Conservation (phyloP, 768 basidiomycete genomes). For the Podaxis sp. region DNA sequence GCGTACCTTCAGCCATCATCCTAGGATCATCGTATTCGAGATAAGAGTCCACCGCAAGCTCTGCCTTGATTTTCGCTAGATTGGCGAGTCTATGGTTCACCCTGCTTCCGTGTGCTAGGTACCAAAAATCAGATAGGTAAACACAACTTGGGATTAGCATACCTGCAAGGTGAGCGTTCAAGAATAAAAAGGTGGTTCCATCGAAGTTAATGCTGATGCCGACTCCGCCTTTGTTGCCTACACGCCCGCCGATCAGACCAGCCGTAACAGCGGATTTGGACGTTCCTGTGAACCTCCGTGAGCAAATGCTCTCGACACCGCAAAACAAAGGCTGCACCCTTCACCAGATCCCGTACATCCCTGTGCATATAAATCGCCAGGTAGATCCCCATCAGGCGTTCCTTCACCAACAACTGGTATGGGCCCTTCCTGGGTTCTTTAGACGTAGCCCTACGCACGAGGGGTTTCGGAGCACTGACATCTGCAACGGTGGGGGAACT, state of each 20-base stretch:
- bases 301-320: constrained; percentile 2
- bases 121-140: neutral
- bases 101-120: constrained; percentile 70
- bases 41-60: constrained; percentile 77
- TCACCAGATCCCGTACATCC: constrained; percentile 59
- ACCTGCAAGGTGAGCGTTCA: constrained; percentile 92
- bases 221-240: constrained; percentile 92
- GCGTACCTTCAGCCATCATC: constrained; percentile 62
- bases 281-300: constrained; percentile 38
- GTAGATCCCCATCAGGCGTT: constrained; percentile 89
- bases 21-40: constrained; percentile 61
- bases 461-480: constrained; percentile 35
- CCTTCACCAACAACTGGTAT: constrained; percentile 83
- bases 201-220: constrained; percentile 85
- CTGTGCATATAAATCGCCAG: constrained; percentile 72
- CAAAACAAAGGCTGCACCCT: constrained; percentile 35
- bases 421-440: constrained; percentile 58
- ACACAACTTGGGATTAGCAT: constrained; percentile 12
- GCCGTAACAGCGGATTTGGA: constrained; percentile 84
- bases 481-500: constrained; percentile 36
- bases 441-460: constrained; percentile 35
- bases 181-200: constrained; percentile 79
- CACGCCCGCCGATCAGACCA: constrained; percentile 83
- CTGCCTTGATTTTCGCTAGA: constrained; percentile 83
- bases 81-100: constrained; percentile 80